A percentile compares a stretch with the other conserved stretches of the same genome.
phyloP scores from a whole-genome alignment of 331 rosid genomes.

The Ulmus americana region DNA sequence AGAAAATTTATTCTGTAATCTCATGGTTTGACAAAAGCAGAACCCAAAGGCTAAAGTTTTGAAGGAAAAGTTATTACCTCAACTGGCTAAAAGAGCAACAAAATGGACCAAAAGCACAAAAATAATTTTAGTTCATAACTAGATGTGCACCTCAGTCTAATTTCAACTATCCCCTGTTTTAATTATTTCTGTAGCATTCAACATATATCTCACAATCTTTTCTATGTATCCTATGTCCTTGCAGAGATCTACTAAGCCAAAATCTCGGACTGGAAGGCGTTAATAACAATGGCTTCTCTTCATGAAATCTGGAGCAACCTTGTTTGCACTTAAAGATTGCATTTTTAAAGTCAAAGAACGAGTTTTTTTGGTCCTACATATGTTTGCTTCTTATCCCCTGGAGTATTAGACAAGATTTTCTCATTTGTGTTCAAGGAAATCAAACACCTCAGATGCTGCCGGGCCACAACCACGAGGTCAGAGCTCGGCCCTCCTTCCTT shows the following conservation, averaged over 20 bases:
- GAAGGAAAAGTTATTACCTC: background rate
- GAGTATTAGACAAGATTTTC: background rate
- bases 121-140: background rate
- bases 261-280: slow-evolving; percentile 65
- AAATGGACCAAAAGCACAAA: background rate
- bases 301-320: slow-evolving; percentile 21
- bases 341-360: slow-evolving; percentile 10
- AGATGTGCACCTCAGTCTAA: background rate
- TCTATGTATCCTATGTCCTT: slow-evolving; percentile 9
- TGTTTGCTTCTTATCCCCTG: background rate
- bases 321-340: slow-evolving; percentile 11
- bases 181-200: background rate
- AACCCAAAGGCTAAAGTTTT: background rate
- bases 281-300: slow-evolving; percentile 32
- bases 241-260: slow-evolving; percentile 76
- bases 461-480: slow-evolving; percentile 13
- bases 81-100: background rate
- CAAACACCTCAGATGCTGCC: slow-evolving; percentile 13
- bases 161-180: background rate
- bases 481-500: slow-evolving; percentile 15
- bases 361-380: slow-evolving; percentile 12
- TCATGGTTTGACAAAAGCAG: background rate
- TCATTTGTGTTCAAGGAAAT: background rate
- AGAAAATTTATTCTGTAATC: background rate
- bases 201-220: background rate